Evolutionary conservation across 345 rosid genomes (phyloP), one percentile per base, ranked within the genome.

Genomic region (Schrenkiella parvula): DNA sequence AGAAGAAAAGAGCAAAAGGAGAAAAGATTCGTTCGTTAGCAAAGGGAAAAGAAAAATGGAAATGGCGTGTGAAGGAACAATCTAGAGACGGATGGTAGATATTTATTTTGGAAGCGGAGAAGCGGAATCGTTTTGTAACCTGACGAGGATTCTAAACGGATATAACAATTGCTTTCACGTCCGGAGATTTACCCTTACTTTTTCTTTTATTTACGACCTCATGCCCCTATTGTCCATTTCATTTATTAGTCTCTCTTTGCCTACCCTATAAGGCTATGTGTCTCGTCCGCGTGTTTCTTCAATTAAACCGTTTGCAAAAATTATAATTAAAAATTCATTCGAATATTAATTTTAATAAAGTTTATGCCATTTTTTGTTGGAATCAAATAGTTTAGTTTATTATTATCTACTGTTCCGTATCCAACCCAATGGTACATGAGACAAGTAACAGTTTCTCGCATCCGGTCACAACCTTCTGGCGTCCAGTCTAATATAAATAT

Each of bases 21-120:
- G 0, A 3, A 25, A 10, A 62, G 54, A 22, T 64, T 55, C 4
- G 59, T 35, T 44, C 8, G 47, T 39, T 8, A 63, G 19, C 2
- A 22, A 12, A 37, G 3, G 13, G 66, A n/a, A n/a, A n/a, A 66
- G 26, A 38, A 60, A 65, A 51, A 74, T 42, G 79, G 17, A 44
- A 53, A 58, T 2, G 6, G 50, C 1, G 75, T 54, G 66, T 21
- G 75, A 44, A 50, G 14, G 56, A 52, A 50, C 15, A 46, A 35
- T 61, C 29, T n/a, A n/a, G 31, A 2, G 41, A 5, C 6, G 18
- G 55, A 5, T 4, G 26, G 35, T 22, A 26, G 58, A 71, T 55
- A 65, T 80, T 81, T 82, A 86, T 73, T 9, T 9, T 68, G 80
- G 83, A 90, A 78, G 89, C 79, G 87, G 87, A 64, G 88, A 85